Evolutionary conservation across 345 rosid genomes (phyloP), one percentile per base, ranked within the genome.

Genomic region (Mallotus nudiflorus): DNA sequence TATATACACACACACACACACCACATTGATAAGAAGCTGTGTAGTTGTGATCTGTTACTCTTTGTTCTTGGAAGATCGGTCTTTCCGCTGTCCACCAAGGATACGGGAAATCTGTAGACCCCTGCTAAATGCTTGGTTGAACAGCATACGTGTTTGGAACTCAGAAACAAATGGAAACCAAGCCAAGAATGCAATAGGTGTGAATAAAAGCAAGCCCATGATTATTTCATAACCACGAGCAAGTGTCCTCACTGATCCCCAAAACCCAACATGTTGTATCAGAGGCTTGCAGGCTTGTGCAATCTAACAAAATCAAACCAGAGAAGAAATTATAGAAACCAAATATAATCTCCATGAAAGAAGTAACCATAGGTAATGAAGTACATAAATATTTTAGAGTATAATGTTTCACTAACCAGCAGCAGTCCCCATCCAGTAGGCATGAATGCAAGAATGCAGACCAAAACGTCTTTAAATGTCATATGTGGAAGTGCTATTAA

Each of bases 401-500:
- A 57, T 18, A 33, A 8, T 1, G 48, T 22, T 40, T 59, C 7
- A 73, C 83, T 86, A 80, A 94, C 97, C 94, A 88, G 78, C 35
- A 95, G 91, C 94, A 95, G 85, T 37, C 98, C 99, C 99, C 99
- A 95, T 9, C 99, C 98, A 2, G 98, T 95, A 4, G 98, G 99
- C 99, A 90, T 89, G 83, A 95, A 95, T 63, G 97, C 98, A 62
- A 95, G 94, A 72, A 92, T 80, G 84, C 99, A 92, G 24, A 95
- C 92, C 59, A 95, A 52, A 44, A 92, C 83, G 80, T 95, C 99
- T 73, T 75, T 86, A 51, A 87, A 42, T 19, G 98, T 86, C 99
- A 95, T 86, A 77, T 90, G 87, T 25, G 89, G 89, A 45, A 95
- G 87, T 62, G 99, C 91, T 42, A 95, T 85, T 76, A 92, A 73